These are phyloP conservation scores for Blastomyces emzantsi DNA, from an alignment of 2,329 filamentous ascomycete species.

Conservation along the genomic window DNA sequence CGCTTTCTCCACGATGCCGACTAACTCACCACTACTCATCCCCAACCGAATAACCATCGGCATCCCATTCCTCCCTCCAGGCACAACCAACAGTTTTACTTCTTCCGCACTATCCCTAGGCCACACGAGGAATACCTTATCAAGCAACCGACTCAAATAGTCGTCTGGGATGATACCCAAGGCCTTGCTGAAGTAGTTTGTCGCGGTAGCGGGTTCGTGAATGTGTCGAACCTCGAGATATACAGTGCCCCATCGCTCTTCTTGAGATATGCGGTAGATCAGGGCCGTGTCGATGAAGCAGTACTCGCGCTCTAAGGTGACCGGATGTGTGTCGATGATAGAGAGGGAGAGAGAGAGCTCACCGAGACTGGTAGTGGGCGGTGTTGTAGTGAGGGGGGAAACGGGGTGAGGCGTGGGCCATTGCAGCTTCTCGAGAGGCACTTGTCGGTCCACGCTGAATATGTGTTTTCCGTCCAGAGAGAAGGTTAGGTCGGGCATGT, in stretches of 20 bases:
- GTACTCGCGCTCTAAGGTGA: constrained; percentile 8
- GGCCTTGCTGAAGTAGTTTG: neutral
- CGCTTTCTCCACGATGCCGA: neutral
- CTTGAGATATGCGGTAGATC: constrained; percentile 7
- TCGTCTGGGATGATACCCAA: constrained; percentile 8
- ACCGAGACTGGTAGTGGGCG: neutral
- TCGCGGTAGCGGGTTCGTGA: neutral
- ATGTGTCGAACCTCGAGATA: constrained; percentile 7
- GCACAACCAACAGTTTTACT: constrained; percentile 5
- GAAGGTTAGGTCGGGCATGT: constrained; percentile 9
- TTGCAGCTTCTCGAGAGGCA: neutral
- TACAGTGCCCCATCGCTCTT: neutral
- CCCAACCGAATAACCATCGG: constrained; percentile 5
- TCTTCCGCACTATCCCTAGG: constrained; percentile 1
- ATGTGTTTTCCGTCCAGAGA: constrained; percentile 8
- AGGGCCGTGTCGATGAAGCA: constrained; percentile 5
- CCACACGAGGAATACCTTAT: constrained; percentile 8
- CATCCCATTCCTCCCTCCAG: constrained; percentile 8
- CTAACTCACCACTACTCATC: constrained; percentile 2
- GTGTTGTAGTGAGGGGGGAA: neutral
- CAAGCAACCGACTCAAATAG: neutral
- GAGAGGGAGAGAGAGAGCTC: neutral
- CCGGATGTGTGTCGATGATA: constrained; percentile 5
- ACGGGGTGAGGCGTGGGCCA: constrained; percentile 5
- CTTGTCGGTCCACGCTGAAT: constrained; percentile 10